Conservation (phyloP, 768 basidiomycete genomes). For the Suillus cothurnatus region DNA sequence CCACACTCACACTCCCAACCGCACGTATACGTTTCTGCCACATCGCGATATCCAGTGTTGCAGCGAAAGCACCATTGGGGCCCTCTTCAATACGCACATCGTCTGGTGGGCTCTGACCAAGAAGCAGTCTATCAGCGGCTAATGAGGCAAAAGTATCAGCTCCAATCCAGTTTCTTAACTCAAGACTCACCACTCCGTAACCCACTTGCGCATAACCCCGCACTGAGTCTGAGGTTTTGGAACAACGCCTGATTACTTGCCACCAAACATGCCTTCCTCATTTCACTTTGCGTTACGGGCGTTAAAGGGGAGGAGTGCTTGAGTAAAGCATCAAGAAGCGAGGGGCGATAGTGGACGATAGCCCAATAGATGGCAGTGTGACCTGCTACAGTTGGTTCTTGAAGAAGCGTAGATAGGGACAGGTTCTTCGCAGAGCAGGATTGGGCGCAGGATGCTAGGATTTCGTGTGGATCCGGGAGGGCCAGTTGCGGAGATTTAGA, state of each 20-base stretch:
- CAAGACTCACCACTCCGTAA: conserved; percentile 22
- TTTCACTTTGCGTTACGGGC: conserved; percentile 52
- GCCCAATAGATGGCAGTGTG: conserved; percentile 36
- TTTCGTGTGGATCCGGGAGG: conserved; percentile 21
- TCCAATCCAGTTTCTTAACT: not conserved
- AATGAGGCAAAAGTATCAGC: not conserved
- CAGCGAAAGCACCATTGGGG: conserved; percentile 51
- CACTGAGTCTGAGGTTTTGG: conserved; percentile 27
- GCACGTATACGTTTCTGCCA: conserved; percentile 74
- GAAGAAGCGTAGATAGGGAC: conserved; percentile 33
- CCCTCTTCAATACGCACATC: conserved; percentile 52
- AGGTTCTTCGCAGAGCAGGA: conserved; percentile 57
- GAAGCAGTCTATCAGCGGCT: conserved; percentile 48
- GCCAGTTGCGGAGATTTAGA: not conserved
- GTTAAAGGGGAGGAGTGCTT: conserved; percentile 48
- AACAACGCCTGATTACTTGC: conserved; percentile 30
- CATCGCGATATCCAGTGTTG: conserved; percentile 51
- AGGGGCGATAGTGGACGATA: conserved; percentile 35
- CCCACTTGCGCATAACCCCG: conserved; percentile 19
- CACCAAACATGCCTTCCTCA: conserved; percentile 64
- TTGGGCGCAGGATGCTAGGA: conserved; percentile 62
- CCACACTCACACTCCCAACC: conserved; percentile 55
- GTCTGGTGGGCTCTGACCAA: conserved; percentile 48
- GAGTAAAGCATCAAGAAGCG: conserved; percentile 53
- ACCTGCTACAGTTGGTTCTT: conserved; percentile 23